Base-by-base conservation (phyloP, 2,329 filamentous ascomycete genomes). In the Ophiostoma quercus region DNA sequence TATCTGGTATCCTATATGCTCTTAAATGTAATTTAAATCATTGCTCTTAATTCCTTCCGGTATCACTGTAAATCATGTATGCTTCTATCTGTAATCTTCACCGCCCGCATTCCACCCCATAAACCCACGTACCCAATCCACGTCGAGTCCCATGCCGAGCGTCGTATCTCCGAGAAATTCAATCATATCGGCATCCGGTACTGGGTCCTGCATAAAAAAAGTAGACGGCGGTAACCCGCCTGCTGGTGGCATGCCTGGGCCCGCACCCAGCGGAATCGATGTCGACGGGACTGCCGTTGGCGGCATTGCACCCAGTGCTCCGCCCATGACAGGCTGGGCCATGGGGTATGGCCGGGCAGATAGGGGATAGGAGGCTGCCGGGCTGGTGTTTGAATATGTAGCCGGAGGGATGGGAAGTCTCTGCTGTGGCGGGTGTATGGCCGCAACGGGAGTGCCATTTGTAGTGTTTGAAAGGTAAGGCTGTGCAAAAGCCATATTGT, bases 31-130 rank as follows among this genome's bases (percentile, higher is more conserved):
- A 19, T 22, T 19, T 25, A 65, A 11, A 65, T 41, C 9, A n/a
- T 12, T 34, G 6, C 6, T 62, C 54, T 34, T 0, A 6, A 12
- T 14, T 62, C 1, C 37, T n/a, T 32, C 67, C 6, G 8, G 2
- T 16, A 9, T 57, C 22, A 57, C 22, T 25, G 16, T 22, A 70
- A 67, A 12, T 71, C 71, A n/a, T 68, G 70, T 66, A 39, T 34
- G 19, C 3, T 67, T 67, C 41, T 57, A 66, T 11, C 57, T 70
- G 19, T 71, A 71, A 43, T 73, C 72, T 43, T 71, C 41, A 1
- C 69, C 66, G 2, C 71, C 62, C 2, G 69, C 14, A 12, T 71
- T 70, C 73, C 73, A 74, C 68, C 73, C 73, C 68, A 73, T 66
- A 34, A 73, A 71, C 12, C 39, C 41, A 8, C 63, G 37, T 32